A percentile compares a stretch with the other conserved stretches of the same genome.
phyloP scores from a whole-genome alignment of 75 land plant genomes.

The Cupressus sempervirens region DNA sequence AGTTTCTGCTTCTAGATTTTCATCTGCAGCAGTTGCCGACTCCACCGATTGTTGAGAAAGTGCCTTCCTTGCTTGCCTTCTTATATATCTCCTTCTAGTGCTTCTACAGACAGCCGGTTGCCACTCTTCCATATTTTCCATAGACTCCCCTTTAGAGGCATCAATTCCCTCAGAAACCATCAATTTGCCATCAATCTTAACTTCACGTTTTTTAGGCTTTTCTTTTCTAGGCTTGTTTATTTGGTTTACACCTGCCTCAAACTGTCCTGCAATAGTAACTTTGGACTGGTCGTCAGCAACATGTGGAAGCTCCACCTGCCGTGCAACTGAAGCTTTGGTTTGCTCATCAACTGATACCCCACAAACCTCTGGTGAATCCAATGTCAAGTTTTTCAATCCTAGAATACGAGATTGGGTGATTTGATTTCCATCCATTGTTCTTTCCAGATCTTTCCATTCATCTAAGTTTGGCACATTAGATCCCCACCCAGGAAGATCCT shows the following conservation, averaged over 20 bases:
- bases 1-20: slow-evolving; percentile 12
- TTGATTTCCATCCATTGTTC: slow-evolving; percentile 20
- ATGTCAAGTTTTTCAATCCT: slow-evolving; percentile 53
- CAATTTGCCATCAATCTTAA: slow-evolving; percentile 57
- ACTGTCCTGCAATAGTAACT: slow-evolving; percentile 13
- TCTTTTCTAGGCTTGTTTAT: slow-evolving; percentile 17
- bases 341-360: slow-evolving; percentile 10
- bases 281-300: neutral
- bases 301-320: neutral
- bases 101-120: slow-evolving; percentile 71
- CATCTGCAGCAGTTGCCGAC: slow-evolving; percentile 4
- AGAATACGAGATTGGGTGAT: slow-evolving; percentile 56
- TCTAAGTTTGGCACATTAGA: slow-evolving; percentile 78
- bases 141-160: slow-evolving; percentile 63
- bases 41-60: slow-evolving; percentile 20
- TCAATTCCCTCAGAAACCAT: slow-evolving; percentile 66
- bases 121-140: slow-evolving; percentile 61
- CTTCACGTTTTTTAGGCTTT: slow-evolving; percentile 22
- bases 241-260: neutral
- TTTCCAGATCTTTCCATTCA: slow-evolving; percentile 87
- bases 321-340: slow-evolving; percentile 9
- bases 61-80: slow-evolving; percentile 62
- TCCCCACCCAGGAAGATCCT: slow-evolving; percentile 91
- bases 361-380: slow-evolving; percentile 19
- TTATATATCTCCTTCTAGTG: slow-evolving; percentile 68